phyloP scores from a whole-genome alignment of 2,329 filamentous ascomycete genomes.

The Cryphonectria carpinicola region DNA sequence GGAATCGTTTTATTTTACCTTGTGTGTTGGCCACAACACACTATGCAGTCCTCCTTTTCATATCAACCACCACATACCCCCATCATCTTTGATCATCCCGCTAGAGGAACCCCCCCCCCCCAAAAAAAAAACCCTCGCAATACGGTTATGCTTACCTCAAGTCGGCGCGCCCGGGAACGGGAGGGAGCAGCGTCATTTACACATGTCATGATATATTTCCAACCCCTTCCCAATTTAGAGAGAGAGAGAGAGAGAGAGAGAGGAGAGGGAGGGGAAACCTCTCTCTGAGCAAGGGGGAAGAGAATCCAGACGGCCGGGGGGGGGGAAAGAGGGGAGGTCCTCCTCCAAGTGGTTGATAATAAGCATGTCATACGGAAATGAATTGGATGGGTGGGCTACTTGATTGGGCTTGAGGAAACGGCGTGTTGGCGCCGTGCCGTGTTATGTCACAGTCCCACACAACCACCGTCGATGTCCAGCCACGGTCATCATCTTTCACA shows the following conservation, averaged over 20 bases:
- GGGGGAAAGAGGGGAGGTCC: background rate
- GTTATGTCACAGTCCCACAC: background rate
- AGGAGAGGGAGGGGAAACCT: background rate
- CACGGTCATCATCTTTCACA: background rate
- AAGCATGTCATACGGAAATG: background rate
- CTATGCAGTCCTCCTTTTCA: background rate
- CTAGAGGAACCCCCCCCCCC: background rate
- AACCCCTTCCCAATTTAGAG: background rate
- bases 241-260: background rate
- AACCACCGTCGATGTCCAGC: background rate
- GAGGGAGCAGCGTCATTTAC: background rate
- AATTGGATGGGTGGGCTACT: background rate
- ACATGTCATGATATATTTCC: background rate
- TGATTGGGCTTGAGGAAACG: background rate
- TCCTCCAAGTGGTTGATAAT: background rate
- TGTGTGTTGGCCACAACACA: background rate
- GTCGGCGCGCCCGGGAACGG: too few species aligned
- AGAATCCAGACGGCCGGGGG: background rate
- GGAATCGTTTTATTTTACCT: background rate
- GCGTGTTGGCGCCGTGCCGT: background rate
- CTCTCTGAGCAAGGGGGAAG: background rate
- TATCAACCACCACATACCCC: background rate
- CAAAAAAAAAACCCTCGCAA: too few species aligned
- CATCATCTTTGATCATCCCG: background rate
- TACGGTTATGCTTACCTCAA: too few species aligned